Percentiles rank a stretch among this genome's conserved stretches.
Evolutionary conservation across 805 yeast genomes (phyloP).

Genomic region (Starmerella asiatica): DNA sequence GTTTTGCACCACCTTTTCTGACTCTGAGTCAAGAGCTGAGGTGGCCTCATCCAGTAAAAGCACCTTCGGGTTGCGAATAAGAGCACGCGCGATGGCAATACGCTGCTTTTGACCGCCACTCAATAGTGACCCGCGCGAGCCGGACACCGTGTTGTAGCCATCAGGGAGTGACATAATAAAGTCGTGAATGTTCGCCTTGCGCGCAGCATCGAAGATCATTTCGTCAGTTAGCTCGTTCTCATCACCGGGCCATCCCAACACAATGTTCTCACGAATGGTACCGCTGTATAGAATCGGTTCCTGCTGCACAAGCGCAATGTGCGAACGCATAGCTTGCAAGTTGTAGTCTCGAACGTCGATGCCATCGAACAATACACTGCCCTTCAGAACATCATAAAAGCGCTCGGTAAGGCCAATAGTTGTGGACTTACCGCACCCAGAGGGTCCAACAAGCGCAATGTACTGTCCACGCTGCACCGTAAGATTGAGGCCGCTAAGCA

Average conservation of each 20-base stretch:
- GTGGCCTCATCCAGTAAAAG: slow-evolving; percentile 59
- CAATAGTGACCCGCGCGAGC: slow-evolving; percentile 43
- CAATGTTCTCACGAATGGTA: slow-evolving; percentile 41
- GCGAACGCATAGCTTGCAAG: slow-evolving; percentile 36
- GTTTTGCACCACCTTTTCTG: slow-evolving; percentile 62
- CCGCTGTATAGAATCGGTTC: slow-evolving; percentile 48
- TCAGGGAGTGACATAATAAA: slow-evolving; percentile 44
- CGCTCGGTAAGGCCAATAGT: slow-evolving; percentile 40
- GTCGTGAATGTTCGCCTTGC: slow-evolving; percentile 45
- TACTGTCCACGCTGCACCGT: slow-evolving; percentile 37
- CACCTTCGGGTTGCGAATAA: slow-evolving; percentile 51
- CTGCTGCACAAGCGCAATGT: slow-evolving; percentile 49
- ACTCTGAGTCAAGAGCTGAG: slow-evolving; percentile 51
- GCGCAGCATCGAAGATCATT: slow-evolving; percentile 35
- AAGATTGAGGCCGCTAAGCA: slow-evolving; percentile 39
- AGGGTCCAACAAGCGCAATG: slow-evolving; percentile 57
- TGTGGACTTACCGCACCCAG: slow-evolving; percentile 51
- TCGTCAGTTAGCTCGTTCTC: slow-evolving; percentile 28
- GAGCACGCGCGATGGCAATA: slow-evolving; percentile 61
- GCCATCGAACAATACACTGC: slow-evolving; percentile 42
- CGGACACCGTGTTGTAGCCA: slow-evolving; percentile 45
- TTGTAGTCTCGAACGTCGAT: slow-evolving; percentile 36
- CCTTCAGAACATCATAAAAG: slow-evolving; percentile 38
- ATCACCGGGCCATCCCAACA: slow-evolving; percentile 34
- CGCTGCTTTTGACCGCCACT: slow-evolving; percentile 73